Percentiles rank a stretch among this genome's conserved stretches.
phyloP scores from a whole-genome alignment of 352 stramenopile genomes.

The Phytophthora agathidicida region DNA sequence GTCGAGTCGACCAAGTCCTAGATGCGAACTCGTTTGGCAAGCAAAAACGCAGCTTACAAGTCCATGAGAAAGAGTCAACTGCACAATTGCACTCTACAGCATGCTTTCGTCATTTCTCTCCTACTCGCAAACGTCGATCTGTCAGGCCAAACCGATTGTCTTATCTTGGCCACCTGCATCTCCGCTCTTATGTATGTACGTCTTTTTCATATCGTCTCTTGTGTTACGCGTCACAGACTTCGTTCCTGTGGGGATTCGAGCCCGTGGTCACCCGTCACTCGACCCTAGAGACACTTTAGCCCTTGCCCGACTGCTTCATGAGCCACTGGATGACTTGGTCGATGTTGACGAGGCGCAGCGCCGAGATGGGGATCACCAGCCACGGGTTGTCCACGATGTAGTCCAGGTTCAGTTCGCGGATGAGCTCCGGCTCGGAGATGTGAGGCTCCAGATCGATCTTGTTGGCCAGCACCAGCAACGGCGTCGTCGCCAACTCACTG shows the following conservation, averaged over 20 bases:
- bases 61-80: conserved; percentile 33
- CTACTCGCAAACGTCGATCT: conserved; percentile 9
- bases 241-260: conserved; percentile 5
- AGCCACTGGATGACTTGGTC: conserved; percentile 98
- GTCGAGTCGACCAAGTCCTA: too few species aligned
- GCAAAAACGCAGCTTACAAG: conserved; percentile 33
- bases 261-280: not conserved
- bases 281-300: conserved; percentile 46
- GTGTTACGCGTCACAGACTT: conserved; percentile 1
- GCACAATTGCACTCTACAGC: conserved; percentile 40
- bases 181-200: conserved; percentile 10
- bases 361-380: conserved; percentile 98
- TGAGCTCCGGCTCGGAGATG: conserved; percentile 90
- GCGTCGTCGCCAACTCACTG: conserved; percentile 90
- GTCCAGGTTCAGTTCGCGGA: conserved; percentile 97
- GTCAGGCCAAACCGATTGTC: conserved; percentile 10
- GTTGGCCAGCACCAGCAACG: conserved; percentile 97
- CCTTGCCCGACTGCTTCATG: conserved; percentile 94
- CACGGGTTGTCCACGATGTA: conserved; percentile 99
- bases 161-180: conserved; percentile 16
- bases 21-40: conserved; percentile 13
- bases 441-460: conserved; percentile 98
- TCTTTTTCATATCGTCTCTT: conserved; percentile 25
- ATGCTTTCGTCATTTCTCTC: conserved; percentile 34
- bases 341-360: conserved; percentile 96